Percentiles rank a stretch among this genome's conserved stretches.
phyloP scores from a whole-genome alignment of 2,329 filamentous ascomycete genomes.

The Scolecobasidium constrictum region DNA sequence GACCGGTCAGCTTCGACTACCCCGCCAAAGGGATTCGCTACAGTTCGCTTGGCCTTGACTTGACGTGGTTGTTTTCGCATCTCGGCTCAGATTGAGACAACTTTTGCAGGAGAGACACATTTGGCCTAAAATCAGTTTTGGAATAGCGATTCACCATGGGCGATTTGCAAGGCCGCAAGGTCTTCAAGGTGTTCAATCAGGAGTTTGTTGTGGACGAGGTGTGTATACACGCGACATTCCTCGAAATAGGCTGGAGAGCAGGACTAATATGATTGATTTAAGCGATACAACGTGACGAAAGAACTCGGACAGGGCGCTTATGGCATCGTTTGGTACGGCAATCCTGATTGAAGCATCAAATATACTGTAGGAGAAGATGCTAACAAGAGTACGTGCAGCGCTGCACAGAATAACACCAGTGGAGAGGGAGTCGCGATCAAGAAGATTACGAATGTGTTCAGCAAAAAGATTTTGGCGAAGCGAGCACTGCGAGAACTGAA shows the following conservation, averaged over 20 bases:
- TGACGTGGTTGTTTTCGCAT: no score
- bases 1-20: no score
- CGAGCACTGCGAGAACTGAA: constrained; percentile 97
- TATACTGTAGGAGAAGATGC: constrained; percentile 96
- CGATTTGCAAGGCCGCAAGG: constrained; percentile 63
- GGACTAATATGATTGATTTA: no score
- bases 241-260: no score
- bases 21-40: no score
- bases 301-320: constrained; percentile 97
- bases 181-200: constrained; percentile 99
- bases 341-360: no score
- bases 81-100: no score
- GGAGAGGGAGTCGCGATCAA: constrained; percentile 96
- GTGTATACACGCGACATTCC: no score
- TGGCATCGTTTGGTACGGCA: constrained; percentile 82
- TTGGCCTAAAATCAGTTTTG: no score
- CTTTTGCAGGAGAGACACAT: no score
- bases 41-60: no score
- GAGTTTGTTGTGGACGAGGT: constrained; percentile 92
- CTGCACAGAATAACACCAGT: constrained; percentile 82
- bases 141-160: constrained; percentile 3
- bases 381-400: constrained; percentile 51
- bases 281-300: constrained; percentile 92
- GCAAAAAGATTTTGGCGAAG: constrained; percentile 99
- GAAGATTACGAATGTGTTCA: constrained; percentile 99